These are phyloP conservation scores for Pyricularia sp. DNA, from an alignment of 2,329 filamentous ascomycete genomes.

Conservation along the genomic window DNA sequence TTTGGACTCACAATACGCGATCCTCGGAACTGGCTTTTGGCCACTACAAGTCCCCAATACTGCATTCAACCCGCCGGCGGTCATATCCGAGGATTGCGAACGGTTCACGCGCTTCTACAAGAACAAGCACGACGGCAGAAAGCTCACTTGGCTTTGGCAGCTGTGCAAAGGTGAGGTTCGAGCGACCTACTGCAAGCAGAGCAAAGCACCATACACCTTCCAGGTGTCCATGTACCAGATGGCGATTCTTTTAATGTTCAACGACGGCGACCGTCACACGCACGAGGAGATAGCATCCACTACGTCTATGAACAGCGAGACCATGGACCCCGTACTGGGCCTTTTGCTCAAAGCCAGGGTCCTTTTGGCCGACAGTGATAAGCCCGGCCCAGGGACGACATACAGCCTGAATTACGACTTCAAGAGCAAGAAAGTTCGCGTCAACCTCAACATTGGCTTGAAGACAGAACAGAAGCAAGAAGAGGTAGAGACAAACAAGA, in stretches of 20 bases:
- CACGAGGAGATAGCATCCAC: constrained; percentile 82
- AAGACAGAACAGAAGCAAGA: constrained; percentile 96
- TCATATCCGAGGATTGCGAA: constrained; percentile 80
- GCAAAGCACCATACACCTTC: constrained; percentile 91
- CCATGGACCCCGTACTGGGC: constrained; percentile 74
- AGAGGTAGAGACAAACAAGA: constrained; percentile 96
- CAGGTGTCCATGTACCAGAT: constrained; percentile 98
- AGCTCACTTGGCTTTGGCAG: constrained; percentile 97
- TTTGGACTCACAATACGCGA: constrained; percentile 81
- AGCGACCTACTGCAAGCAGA: constrained; percentile 81
- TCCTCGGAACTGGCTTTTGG: constrained; percentile 96
- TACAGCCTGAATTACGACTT: constrained; percentile 90
- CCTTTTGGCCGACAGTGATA: constrained; percentile 47
- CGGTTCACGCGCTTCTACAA: constrained; percentile 88
- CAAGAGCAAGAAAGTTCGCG: constrained; percentile 96
- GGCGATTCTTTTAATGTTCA: constrained; percentile 91
- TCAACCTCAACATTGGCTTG: constrained; percentile 91
- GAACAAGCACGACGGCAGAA: constrained; percentile 92
- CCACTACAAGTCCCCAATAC: constrained; percentile 80
- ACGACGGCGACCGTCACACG: constrained; percentile 74
- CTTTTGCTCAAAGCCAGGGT: constrained; percentile 94
- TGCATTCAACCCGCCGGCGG: constrained; percentile 76
- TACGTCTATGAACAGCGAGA: constrained; percentile 71
- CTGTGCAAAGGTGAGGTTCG: constrained; percentile 96
- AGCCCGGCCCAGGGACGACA: constrained; percentile 66